These are phyloP conservation scores for Eucalyptus fibrosa DNA, from an alignment of 345 rosid genomes.

Conservation along the genomic window DNA sequence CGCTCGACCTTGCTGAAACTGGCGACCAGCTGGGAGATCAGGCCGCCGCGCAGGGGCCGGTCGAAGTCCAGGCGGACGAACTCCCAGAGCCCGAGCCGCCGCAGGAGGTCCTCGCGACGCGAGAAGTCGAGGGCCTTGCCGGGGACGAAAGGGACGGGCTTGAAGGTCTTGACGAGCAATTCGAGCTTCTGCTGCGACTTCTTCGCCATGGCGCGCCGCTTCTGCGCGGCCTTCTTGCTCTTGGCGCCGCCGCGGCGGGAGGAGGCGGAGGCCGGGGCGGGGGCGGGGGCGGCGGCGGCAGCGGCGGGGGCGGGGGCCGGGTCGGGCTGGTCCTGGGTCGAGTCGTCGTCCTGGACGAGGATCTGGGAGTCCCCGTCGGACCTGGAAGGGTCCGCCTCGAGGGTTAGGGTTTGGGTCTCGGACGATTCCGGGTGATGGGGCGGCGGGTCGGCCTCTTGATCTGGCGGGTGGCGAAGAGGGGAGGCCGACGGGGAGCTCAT, in stretches of 20 bases:
- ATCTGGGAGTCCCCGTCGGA: background rate
- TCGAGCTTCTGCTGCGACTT: conserved; percentile 40
- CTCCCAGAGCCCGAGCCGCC: conserved; percentile 72
- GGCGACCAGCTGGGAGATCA: conserved; percentile 56
- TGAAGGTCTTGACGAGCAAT: conserved; percentile 21
- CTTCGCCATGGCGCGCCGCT: conserved; percentile 20
- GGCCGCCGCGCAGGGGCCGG: conserved; percentile 26
- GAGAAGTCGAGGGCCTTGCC: conserved; percentile 43
- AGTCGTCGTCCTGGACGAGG: background rate
- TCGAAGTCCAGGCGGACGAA: conserved; percentile 67
- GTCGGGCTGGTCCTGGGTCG: background rate
- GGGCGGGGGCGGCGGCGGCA: background rate
- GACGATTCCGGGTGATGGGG: background rate
- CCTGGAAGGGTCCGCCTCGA: background rate
- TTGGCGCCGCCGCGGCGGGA: conserved; percentile 15
- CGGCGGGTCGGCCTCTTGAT: background rate
- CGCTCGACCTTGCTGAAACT: conserved; percentile 18
- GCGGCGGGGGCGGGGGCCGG: background rate
- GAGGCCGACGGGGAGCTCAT: background rate
- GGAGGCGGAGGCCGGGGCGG: background rate
- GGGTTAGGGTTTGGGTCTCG: conserved; percentile 6
- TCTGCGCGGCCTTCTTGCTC: conserved; percentile 19
- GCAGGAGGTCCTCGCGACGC: conserved; percentile 42
- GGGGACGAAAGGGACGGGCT: conserved; percentile 56
- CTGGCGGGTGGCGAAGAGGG: background rate